Conservation (phyloP, 805 yeast species). For the Wickerhamiella lipophila region DNA sequence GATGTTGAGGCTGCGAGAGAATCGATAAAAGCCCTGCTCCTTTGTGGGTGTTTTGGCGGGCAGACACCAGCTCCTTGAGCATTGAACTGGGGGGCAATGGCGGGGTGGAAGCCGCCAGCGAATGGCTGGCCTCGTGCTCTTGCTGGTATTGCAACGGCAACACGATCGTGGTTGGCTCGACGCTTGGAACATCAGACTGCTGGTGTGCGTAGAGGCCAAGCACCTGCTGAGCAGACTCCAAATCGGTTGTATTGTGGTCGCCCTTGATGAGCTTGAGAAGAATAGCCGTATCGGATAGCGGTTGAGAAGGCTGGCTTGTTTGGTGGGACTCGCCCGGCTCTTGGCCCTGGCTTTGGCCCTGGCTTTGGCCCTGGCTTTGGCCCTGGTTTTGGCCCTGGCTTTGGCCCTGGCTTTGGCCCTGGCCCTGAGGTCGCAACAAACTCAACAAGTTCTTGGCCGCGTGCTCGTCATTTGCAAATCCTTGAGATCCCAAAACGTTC, state of each 20-base stretch:
- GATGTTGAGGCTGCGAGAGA: conserved; percentile 2
- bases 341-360: too few relatives aligned
- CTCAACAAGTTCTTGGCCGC: conserved; percentile 16
- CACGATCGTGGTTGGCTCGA: conserved; percentile 7
- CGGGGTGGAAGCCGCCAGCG: neutral
- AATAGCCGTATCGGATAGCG: conserved; percentile 18
- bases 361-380: too few relatives aligned
- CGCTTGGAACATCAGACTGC: conserved; percentile 17
- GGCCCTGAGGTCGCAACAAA: conserved; percentile 14
- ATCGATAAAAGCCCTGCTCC: conserved; percentile 12
- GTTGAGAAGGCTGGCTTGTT: neutral
- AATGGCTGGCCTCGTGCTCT: neutral
- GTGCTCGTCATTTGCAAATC: conserved; percentile 14
- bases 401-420: too few relatives aligned
- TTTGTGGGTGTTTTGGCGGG: conserved; percentile 13
- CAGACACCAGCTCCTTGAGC: conserved; percentile 18
- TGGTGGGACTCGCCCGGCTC: conserved; percentile 9
- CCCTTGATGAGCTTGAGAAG: conserved; percentile 22
- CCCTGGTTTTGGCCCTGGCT: too few relatives aligned
- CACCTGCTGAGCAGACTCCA: conserved; percentile 26
- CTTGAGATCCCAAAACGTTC: conserved; percentile 22
- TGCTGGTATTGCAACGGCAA: conserved; percentile 1
- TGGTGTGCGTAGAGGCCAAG: conserved; percentile 22
- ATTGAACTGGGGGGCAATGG: conserved; percentile 20
- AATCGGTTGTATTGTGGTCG: conserved; percentile 16